Evolutionary conservation across 192 early-diverging fungal genomes (phyloP), one percentile per base, ranked within the genome.

Genomic region (Geranomyces michiganensis): DNA sequence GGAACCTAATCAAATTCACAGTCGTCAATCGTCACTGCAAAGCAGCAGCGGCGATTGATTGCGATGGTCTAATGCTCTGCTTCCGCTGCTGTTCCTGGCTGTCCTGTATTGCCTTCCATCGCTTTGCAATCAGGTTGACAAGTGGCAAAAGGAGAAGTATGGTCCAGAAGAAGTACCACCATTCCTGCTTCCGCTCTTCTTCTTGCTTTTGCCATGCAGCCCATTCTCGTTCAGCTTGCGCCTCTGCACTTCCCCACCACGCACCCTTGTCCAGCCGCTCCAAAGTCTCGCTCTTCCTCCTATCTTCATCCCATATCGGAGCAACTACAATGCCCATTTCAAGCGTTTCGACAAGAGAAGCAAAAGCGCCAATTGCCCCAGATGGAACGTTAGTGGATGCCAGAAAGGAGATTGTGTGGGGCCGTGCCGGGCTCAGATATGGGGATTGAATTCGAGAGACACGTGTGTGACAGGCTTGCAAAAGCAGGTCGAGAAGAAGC

Each of bases 231-330:
- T 72, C 70, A 15, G 29, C 62, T 30, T 64, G n/a, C 13, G 47
- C 30, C 56, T 72, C 70, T 6, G 62, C 61, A 2, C n/a, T 53
- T 13, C 27, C 61, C 59, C 70, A 72, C 62, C 70, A 64, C 62
- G 30, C 48, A 15, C 17, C 62, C 21, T 70, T 36, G 51, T 53
- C 51, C 22, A 59, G n/a, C 55, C 68, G 58, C 43, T 41, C 68
- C 32, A 22, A 12, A 26, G 60, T 26, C 41, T 62, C 30, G 21
- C 22, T 22, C 8, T 24, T 41, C 27, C 70, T 8, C 17, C 27
- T n/a, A 30, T 72, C 70, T 27, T 72, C 70, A 21, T 72, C 70
- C 70, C 70, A 72, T 7, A 62, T 46, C 17, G 70, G 70, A 15
- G 70, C 70, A 14, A 72, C 62, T 6, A 24, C 49, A 17, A 72